These are phyloP conservation scores for Meira nashicola DNA, from an alignment of 1,284 basidiomycete genomes.

Conservation along the genomic window DNA sequence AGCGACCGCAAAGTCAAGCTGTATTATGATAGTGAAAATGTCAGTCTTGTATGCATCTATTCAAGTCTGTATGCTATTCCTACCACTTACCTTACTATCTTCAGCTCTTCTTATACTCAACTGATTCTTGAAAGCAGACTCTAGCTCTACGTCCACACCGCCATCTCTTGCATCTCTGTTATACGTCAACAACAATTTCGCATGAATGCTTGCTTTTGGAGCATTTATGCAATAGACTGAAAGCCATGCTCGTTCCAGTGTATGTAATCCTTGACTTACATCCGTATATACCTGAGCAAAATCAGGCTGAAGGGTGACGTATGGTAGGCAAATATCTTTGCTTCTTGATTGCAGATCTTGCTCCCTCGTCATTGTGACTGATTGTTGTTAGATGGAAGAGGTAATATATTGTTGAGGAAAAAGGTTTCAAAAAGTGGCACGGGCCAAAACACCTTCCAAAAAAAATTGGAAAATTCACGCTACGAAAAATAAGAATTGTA, in stretches of 20 bases:
- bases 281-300: constrained; percentile 63
- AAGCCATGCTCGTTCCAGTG: constrained; percentile 66
- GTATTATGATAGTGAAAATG: constrained; percentile 1
- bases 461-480: too few species aligned
- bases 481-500: too few species aligned
- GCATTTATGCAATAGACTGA: constrained; percentile 61
- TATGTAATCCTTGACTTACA: constrained; percentile 60
- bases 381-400: too few species aligned
- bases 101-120: constrained; percentile 26
- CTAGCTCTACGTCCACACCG: constrained; percentile 24
- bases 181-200: constrained; percentile 19
- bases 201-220: constrained; percentile 30
- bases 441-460: too few species aligned
- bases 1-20: constrained; percentile 22
- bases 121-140: constrained; percentile 28
- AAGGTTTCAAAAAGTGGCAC: too few species aligned
- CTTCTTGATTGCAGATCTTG: too few species aligned
- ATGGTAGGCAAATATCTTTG: constrained; percentile 26
- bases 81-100: background rate
- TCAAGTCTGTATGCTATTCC: constrained; percentile 13
- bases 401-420: too few species aligned
- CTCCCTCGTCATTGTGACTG: too few species aligned
- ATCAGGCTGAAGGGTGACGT: constrained; percentile 63
- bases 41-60: constrained; percentile 12
- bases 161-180: constrained; percentile 17